Conservation (phyloP, 805 yeast species). For the Hemisphaericaspora nanyangensis region DNA sequence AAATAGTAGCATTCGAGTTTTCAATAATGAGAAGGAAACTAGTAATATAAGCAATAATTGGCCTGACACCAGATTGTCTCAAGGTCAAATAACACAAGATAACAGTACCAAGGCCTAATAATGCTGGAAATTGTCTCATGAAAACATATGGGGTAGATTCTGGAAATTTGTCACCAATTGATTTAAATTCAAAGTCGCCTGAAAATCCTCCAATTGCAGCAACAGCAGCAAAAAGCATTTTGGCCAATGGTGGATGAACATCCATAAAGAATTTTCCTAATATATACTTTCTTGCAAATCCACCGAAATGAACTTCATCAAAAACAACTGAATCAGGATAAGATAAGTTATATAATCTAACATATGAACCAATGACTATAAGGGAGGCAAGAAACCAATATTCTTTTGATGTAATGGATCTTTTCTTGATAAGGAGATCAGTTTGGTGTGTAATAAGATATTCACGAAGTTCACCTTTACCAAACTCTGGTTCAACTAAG, state of each 20-base stretch:
- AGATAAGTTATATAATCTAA: slow-evolving; percentile 60
- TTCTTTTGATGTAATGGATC: slow-evolving; percentile 35
- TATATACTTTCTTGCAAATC: slow-evolving; percentile 84
- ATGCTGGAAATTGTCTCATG: slow-evolving; percentile 70
- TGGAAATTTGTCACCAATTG: slow-evolving; percentile 65
- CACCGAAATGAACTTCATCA: slow-evolving; percentile 95
- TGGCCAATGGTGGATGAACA: slow-evolving; percentile 77
- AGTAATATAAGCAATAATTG: slow-evolving; percentile 56
- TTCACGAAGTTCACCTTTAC: slow-evolving; percentile 29
- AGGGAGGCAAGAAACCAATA: slow-evolving; percentile 20
- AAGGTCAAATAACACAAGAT: slow-evolving; percentile 63
- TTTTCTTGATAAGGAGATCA: slow-evolving; percentile 30
- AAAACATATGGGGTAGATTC: slow-evolving; percentile 54
- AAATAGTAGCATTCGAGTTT: slow-evolving; percentile 66
- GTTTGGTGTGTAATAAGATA: slow-evolving; percentile 53
- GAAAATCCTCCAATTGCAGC: slow-evolving; percentile 65
- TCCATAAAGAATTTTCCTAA: slow-evolving; percentile 65
- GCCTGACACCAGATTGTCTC: slow-evolving; percentile 68
- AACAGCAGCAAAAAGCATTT: slow-evolving; percentile 71
- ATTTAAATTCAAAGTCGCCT: slow-evolving; percentile 64
- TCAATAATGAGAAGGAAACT: slow-evolving; percentile 57
- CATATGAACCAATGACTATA: slow-evolving; percentile 45
- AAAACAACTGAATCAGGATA: slow-evolving; percentile 81
- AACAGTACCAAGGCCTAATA: slow-evolving; percentile 66
- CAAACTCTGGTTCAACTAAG: slow-evolving; percentile 8